Conservation (phyloP, 208 protist genomes). For the Herpetomonas samuelpessoai region DNA sequence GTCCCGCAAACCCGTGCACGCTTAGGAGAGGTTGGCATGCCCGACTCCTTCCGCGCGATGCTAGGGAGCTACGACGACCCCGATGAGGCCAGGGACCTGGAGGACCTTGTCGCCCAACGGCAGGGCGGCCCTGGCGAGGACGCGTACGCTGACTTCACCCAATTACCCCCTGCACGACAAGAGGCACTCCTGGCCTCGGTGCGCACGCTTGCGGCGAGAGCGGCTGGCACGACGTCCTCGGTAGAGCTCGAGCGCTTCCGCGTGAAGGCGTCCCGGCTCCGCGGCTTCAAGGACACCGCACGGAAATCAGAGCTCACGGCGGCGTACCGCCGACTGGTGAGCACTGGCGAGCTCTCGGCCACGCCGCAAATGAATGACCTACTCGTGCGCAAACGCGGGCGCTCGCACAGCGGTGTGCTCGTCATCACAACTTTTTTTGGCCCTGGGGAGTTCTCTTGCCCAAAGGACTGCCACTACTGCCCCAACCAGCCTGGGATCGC, state of each 20-base stretch:
- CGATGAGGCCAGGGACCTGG: slow-evolving; percentile 79
- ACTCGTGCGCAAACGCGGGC: slow-evolving; percentile 81
- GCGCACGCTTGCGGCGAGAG: slow-evolving; percentile 38
- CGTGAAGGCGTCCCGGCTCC: slow-evolving; percentile 74
- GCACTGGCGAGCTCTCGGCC: slow-evolving; percentile 44
- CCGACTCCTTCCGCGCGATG: slow-evolving; percentile 33
- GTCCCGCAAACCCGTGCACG: neutral
- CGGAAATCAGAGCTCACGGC: slow-evolving; percentile 86
- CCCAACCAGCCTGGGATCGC: slow-evolving; percentile 91
- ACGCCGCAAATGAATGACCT: slow-evolving; percentile 52
- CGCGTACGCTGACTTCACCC: slow-evolving; percentile 71
- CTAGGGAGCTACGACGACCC: slow-evolving; percentile 61
- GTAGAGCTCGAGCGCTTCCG: slow-evolving; percentile 72
- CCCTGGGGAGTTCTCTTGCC: slow-evolving; percentile 90
- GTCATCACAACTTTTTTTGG: slow-evolving; percentile 93
- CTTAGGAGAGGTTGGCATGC: slow-evolving; percentile 22
- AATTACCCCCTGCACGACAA: slow-evolving; percentile 62
- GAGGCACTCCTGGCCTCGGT: slow-evolving; percentile 70
- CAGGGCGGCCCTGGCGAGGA: neutral
- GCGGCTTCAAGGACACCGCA: slow-evolving; percentile 81
- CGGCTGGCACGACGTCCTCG: slow-evolving; percentile 13
- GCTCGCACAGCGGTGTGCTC: slow-evolving; percentile 90
- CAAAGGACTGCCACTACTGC: slow-evolving; percentile 94
- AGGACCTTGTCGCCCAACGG: slow-evolving; percentile 56
- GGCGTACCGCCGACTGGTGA: slow-evolving; percentile 81